phyloP scores from a whole-genome alignment of 2,329 filamentous ascomycete genomes.

The Clarireedia homoeocarpa region DNA sequence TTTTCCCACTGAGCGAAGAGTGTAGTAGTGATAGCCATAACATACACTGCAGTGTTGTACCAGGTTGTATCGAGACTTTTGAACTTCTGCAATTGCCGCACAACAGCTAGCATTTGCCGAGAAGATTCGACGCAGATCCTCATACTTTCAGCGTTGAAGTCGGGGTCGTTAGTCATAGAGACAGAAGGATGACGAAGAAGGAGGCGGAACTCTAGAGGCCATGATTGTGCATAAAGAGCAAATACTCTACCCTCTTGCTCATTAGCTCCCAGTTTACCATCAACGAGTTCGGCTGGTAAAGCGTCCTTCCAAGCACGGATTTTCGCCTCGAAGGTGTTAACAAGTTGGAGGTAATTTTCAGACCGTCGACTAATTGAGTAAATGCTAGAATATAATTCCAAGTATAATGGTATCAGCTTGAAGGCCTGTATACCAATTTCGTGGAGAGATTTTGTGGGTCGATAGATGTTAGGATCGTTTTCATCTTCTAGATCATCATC shows the following conservation, averaged over 20 bases:
- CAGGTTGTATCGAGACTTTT: conserved; percentile 71
- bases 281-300: conserved; percentile 52
- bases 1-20: conserved; percentile 64
- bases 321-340: conserved; percentile 58
- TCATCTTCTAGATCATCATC: conserved; percentile 63
- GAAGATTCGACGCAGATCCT: conserved; percentile 59
- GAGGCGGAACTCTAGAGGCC: conserved; percentile 49
- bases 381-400: conserved; percentile 70
- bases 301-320: conserved; percentile 54
- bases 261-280: conserved; percentile 33
- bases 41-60: conserved; percentile 65
- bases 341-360: conserved; percentile 52
- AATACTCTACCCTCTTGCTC: conserved; percentile 40
- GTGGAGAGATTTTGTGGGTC: conserved; percentile 55
- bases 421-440: conserved; percentile 58
- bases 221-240: conserved; percentile 46
- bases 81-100: conserved; percentile 50
- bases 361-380: conserved; percentile 61
- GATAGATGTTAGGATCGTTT: conserved; percentile 49
- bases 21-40: conserved; percentile 65
- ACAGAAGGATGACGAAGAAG: conserved; percentile 55
- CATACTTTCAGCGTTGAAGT: conserved; percentile 53
- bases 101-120: conserved; percentile 53
- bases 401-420: conserved; percentile 56
- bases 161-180: conserved; percentile 45